Evolutionary conservation across 441 rosid genomes (phyloP).

Genomic region (Eruca vesicaria): DNA sequence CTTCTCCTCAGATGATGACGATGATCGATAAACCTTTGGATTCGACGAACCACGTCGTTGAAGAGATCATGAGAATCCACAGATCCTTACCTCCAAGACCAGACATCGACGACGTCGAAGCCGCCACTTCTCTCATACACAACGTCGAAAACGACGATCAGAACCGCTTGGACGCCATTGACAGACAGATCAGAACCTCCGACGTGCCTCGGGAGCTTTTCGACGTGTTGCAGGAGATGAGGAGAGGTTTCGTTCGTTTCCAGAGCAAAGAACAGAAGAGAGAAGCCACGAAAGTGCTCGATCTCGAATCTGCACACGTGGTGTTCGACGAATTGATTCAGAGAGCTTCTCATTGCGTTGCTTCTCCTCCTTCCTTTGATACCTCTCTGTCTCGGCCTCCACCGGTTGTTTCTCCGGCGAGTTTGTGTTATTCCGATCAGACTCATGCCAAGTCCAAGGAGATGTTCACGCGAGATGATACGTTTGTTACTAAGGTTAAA

Average conservation of each 20-base stretch:
- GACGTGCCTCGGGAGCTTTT: slow-evolving; percentile 73
- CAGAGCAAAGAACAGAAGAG: slow-evolving; percentile 70
- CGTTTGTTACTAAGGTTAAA: slow-evolving; percentile 58
- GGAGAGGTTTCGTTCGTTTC: slow-evolving; percentile 46
- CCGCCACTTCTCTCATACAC: slow-evolving; percentile 59
- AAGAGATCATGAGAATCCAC: slow-evolving; percentile 82
- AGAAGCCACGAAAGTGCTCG: slow-evolving; percentile 70
- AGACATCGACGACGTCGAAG: slow-evolving; percentile 75
- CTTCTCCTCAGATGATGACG: slow-evolving; percentile 39
- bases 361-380: slow-evolving; percentile 39
- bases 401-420: slow-evolving; percentile 33
- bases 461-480: slow-evolving; percentile 69
- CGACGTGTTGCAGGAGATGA: slow-evolving; percentile 72
- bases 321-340: slow-evolving; percentile 82
- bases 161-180: slow-evolving; percentile 56
- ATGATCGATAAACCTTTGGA: slow-evolving; percentile 43
- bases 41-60: slow-evolving; percentile 61
- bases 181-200: slow-evolving; percentile 43
- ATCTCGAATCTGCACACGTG: slow-evolving; percentile 67
- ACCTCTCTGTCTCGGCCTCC: slow-evolving; percentile 10
- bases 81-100: slow-evolving; percentile 80
- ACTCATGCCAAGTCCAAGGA: slow-evolving; percentile 33
- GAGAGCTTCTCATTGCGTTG: slow-evolving; percentile 71
- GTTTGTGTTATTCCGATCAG: slow-evolving; percentile 34
- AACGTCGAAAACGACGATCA: slow-evolving; percentile 82